Evolutionary conservation across 2,329 filamentous ascomycete genomes (phyloP).

Genomic region (Aspergillus sclerotialis): DNA sequence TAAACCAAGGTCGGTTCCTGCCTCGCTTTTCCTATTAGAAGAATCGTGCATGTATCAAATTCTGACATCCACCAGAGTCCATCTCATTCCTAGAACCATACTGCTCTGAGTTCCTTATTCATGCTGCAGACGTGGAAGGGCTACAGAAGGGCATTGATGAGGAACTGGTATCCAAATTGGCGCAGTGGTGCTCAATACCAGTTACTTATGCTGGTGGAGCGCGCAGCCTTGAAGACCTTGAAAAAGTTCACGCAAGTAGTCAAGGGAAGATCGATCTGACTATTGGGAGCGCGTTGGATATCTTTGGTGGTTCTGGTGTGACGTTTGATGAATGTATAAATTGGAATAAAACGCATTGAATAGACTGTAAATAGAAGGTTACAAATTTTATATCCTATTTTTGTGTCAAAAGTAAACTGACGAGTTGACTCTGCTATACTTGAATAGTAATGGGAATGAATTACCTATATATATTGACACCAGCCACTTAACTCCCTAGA

Average conservation of each 20-base stretch:
- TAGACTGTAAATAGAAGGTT: too few relatives aligned
- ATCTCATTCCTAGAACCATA: conserved; percentile 78
- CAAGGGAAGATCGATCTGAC: conserved; percentile 80
- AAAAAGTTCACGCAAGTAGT: conserved; percentile 72
- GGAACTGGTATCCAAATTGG: conserved; percentile 66
- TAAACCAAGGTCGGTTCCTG: conserved; percentile 64
- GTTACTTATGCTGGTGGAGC: conserved; percentile 97
- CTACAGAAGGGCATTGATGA: conserved; percentile 88
- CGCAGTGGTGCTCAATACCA: conserved; percentile 82
- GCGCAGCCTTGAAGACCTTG: conserved; percentile 70
- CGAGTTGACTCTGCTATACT: too few relatives aligned
- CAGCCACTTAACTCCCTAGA: too few relatives aligned
- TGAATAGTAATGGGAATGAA: too few relatives aligned
- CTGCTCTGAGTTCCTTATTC: conserved; percentile 94
- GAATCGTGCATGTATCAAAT: too few relatives aligned
- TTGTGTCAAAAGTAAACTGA: too few relatives aligned
- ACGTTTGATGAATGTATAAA: conserved; percentile 80
- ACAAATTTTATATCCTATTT: too few relatives aligned
- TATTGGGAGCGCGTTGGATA: conserved; percentile 91
- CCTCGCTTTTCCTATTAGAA: not conserved
- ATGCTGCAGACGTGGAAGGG: conserved; percentile 94
- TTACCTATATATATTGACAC: too few relatives aligned
- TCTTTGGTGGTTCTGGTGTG: conserved; percentile 84
- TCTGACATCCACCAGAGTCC: conserved; percentile 52
- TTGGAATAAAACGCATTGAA: conserved; percentile 61